Base-by-base conservation (phyloP, 352 stramenopile genomes). In the Globisporangium radiosum region DNA sequence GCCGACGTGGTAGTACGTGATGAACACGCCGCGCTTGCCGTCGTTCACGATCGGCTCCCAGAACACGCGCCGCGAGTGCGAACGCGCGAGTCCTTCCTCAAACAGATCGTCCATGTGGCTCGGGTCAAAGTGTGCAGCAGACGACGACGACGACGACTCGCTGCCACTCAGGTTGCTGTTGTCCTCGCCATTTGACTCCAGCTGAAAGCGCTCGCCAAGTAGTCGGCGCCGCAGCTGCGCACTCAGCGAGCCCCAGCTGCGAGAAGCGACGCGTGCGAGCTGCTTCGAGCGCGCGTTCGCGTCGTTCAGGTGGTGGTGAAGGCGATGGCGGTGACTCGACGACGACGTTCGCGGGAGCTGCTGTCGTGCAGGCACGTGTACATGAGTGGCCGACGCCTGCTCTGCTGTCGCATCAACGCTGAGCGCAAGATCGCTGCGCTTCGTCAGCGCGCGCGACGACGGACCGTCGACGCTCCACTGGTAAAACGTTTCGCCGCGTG, bases 21-120 rank as follows among this genome's bases (percentile, higher is more conserved):
- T 90, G 58, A 93, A 90, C 47, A 93, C 78, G 36, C 84, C 84
- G 54, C 63, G 68, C 56, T 91, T 87, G 42, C 84, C 81, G 38
- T 86, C 76, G 51, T 85, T 88, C 39, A 80, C 78, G 52, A 93
- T 89, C 11, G 76, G 69, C 43, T 90, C 74, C 81, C 81, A 91
- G 44, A 87, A 83, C 7, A 85, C 68, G 36, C 58, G 68, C 36
- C 61, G 75, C 48, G 59, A 69, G 25, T 61, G 52, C 4, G 48
- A 39, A n/a, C 55, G 47, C 47, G 17, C 39, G 39, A 63, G n/a
- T 15, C 48, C 44, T n/a, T 70, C 62, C 5, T 66, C 58, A 38
- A 69, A 69, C 39, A 75, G 61, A 8, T 67, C 62, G 17, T 66
- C 57, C 17, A 60, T 54, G 37, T 62, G 44, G 47, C 51, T 33